Evolutionary conservation across 768 basidiomycete genomes (phyloP).

Genomic region (Hebeloma cylindrosporum): DNA sequence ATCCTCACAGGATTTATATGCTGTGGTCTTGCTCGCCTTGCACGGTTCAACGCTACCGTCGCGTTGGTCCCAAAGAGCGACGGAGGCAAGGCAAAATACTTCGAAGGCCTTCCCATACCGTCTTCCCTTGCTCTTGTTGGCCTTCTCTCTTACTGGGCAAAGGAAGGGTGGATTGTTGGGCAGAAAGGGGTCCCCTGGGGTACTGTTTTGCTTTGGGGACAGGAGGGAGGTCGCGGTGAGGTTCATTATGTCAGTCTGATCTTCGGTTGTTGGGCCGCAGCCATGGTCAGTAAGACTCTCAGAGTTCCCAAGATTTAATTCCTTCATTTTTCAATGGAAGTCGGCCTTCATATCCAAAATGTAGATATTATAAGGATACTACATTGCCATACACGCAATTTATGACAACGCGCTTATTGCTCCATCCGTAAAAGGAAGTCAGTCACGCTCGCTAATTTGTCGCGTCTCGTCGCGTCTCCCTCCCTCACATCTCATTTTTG

Average conservation of each 20-base stretch:
- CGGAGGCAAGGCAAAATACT: conserved; percentile 88
- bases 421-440: conserved; percentile 5
- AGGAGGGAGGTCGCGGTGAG: conserved; percentile 74
- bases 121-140: conserved; percentile 81
- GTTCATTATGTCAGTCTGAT: conserved; percentile 76
- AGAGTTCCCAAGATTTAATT: conserved; percentile 74
- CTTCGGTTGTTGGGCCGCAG: conserved; percentile 87
- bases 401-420: not conserved
- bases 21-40: conserved; percentile 93
- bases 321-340: not conserved
- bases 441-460: conserved; percentile 8
- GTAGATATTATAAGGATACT: conserved; percentile 9
- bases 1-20: conserved; percentile 90
- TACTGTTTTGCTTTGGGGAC: conserved; percentile 71
- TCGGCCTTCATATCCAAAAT: not conserved
- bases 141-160: conserved; percentile 78
- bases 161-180: conserved; percentile 82
- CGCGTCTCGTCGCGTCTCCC: conserved; percentile 5
- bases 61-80: conserved; percentile 88
- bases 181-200: conserved; percentile 76
- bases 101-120: conserved; percentile 97
- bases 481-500: not conserved
- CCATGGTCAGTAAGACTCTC: conserved; percentile 98
- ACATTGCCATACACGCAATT: not conserved
- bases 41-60: conserved; percentile 98